These are phyloP conservation scores for Umbilicaria muhlenbergii DNA, from an alignment of 495 filamentous ascomycete species.

Conservation along the genomic window DNA sequence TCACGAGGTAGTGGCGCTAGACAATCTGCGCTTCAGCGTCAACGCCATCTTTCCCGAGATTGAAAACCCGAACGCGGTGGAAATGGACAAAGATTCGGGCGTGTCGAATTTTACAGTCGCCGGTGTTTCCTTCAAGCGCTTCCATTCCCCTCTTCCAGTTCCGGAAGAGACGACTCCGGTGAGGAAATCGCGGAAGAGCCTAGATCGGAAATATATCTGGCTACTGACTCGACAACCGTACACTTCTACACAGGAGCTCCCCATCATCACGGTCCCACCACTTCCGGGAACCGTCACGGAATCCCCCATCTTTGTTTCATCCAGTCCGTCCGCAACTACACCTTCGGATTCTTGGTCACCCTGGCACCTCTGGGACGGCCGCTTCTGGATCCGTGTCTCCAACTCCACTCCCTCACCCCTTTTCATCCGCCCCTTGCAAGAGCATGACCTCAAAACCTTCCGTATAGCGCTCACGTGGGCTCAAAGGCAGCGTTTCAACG, in stretches of 20 bases:
- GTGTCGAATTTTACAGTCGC: conserved; percentile 32
- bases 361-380: conserved; percentile 58
- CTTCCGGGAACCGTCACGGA: conserved; percentile 4
- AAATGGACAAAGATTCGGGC: too few species aligned
- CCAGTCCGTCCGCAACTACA: neutral
- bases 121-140: conserved; percentile 36
- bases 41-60: conserved; percentile 11
- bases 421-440: conserved; percentile 33
- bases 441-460: conserved; percentile 30
- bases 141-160: conserved; percentile 9
- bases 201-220: conserved; percentile 21
- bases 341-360: conserved; percentile 20
- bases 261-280: conserved; percentile 4
- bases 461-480: conserved; percentile 18
- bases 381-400: conserved; percentile 62
- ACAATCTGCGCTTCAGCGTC: conserved; percentile 16
- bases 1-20: conserved; percentile 21
- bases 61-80: neutral
- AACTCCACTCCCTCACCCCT: conserved; percentile 23
- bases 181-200: neutral
- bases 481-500: conserved; percentile 12
- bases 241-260: conserved; percentile 12
- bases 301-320: neutral
- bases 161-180: conserved; percentile 12
- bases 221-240: conserved; percentile 35